Conservation (phyloP, 148 eudicot species). For the Fagopyrum homotropicum region DNA sequence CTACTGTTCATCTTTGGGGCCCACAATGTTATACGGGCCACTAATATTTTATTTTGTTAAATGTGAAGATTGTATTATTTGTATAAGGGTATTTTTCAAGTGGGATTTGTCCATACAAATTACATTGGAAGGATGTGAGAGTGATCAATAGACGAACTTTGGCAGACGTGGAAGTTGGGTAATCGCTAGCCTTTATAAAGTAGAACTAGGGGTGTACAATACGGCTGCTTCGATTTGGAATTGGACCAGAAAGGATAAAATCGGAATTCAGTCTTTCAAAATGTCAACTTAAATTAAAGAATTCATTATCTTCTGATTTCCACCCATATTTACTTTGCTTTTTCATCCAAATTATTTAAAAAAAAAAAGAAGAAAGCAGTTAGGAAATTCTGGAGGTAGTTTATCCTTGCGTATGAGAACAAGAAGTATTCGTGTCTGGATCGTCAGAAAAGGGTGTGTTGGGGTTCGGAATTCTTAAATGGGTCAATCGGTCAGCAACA, state of each 20-base stretch:
- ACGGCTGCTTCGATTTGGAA: not conserved
- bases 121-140: not conserved
- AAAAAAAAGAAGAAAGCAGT: too few species aligned
- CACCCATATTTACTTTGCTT: too few species aligned
- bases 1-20: not conserved
- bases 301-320: too few species aligned
- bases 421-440: too few species aligned
- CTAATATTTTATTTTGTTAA: not conserved
- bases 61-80: not conserved
- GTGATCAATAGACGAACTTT: not conserved
- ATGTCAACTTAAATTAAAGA: not conserved
- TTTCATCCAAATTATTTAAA: too few species aligned
- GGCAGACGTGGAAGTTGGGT: not conserved
- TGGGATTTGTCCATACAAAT: conserved; percentile 1
- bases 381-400: too few species aligned
- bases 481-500: too few species aligned
- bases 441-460: too few species aligned
- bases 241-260: not conserved
- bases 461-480: too few species aligned
- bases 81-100: not conserved
- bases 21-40: not conserved
- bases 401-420: too few species aligned
- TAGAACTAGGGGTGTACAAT: conserved; percentile 5
- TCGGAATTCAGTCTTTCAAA: not conserved
- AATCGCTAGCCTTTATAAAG: not conserved